Base-by-base conservation (phyloP, 176 grass and related monocot species). In the Zoysia japonica region DNA sequence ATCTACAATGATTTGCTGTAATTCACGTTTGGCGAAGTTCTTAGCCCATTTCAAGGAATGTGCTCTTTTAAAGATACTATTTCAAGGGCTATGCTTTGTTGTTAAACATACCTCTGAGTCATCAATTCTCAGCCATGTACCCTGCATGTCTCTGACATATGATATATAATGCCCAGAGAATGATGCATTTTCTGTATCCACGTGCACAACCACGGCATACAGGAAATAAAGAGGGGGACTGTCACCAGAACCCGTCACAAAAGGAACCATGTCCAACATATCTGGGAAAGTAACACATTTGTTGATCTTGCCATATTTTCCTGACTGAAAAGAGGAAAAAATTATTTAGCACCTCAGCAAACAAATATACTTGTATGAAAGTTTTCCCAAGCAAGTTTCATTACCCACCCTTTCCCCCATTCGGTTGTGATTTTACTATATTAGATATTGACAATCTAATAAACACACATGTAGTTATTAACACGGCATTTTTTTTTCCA, bases 261-360 rank as follows among this genome's bases (percentile, higher is more conserved):
- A 99, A 75, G 96, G 96, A 80, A 99, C 88, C 96, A 99, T 99
- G 84, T 99, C 96, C 88, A 99, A 86, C 92, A 95, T 91, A 54
- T 99, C 96, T 50, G 92, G 92, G 80, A 99, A 99, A 56, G 96
- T 99, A 51, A 99, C 92, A 50, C 92, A 99, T 87, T 99, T 99
- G 78, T 99, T 99, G 81, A 99, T 95, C 89, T 99, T 99, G 40
- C 96, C 96, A 1, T 95, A 99, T 76, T 95, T 95, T 75, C 96
- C 96, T 89, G 96, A 84, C 92, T 97, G 81, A 46, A 90, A 40
- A 86, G 39, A 14, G 82, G 75, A 79, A 76, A 80, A 54, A 47
- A 60, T 66, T 40, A 68, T 2, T 78, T 60, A 88, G 74, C 71
- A 67, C 52, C 49, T 28, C 47, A 40, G 47, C 16, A 7, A 74